Conservation (phyloP, 2,329 filamentous ascomycete genomes). For the Fusarium coicis region DNA sequence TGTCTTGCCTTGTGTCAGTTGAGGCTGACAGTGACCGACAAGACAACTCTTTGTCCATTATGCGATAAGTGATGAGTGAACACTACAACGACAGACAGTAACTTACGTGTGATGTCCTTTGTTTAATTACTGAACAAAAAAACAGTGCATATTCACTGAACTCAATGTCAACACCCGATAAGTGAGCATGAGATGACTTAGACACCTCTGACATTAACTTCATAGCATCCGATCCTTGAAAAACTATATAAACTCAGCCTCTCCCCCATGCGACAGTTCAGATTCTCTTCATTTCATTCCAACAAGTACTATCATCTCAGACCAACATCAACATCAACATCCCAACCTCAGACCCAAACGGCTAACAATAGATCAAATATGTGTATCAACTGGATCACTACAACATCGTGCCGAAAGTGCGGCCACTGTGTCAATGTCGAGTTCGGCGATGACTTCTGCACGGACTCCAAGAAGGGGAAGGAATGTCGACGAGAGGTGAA, state of each 20-base stretch:
- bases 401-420: slow-evolving; percentile 1
- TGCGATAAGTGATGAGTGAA: background rate
- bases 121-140: background rate
- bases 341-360: no score
- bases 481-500: background rate
- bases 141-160: background rate
- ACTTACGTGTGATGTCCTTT: background rate
- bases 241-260: background rate
- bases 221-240: background rate
- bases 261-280: background rate
- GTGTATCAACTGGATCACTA: slow-evolving; percentile 3
- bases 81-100: background rate
- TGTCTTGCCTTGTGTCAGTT: no score
- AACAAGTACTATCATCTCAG: background rate
- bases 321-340: background rate
- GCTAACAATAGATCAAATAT: background rate
- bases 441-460: background rate
- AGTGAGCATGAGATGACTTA: background rate
- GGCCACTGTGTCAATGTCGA: background rate
- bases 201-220: background rate
- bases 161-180: background rate
- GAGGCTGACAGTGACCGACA: no score
- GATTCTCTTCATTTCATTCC: no score
- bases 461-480: background rate
- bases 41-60: background rate